These are phyloP conservation scores for Leishmania major DNA, from an alignment of 208 protist genomes.

Conservation along the genomic window DNA sequence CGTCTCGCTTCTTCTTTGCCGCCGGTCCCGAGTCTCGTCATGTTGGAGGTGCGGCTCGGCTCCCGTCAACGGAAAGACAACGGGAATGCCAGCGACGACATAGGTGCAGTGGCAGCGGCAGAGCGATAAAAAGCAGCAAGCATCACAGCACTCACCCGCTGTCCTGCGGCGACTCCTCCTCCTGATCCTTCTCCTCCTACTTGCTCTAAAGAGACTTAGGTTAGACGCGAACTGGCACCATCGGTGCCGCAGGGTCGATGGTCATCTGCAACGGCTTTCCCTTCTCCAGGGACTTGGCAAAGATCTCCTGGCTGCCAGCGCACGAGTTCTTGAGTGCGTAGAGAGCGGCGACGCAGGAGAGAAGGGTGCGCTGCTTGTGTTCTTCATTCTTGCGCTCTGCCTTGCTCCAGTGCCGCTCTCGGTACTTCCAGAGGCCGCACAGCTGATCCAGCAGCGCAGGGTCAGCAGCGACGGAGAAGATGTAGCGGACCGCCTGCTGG, in stretches of 20 bases:
- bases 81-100: background rate
- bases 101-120: background rate
- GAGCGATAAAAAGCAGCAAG: background rate
- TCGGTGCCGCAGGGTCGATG: conserved; percentile 34
- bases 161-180: background rate
- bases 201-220: background rate
- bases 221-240: conserved; percentile 38
- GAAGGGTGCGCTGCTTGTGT: conserved; percentile 29
- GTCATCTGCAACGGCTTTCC: conserved; percentile 27
- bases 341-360: conserved; percentile 45
- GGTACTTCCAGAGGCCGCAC: conserved; percentile 41
- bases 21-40: background rate
- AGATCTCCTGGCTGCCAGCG: conserved; percentile 26
- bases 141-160: background rate
- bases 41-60: background rate
- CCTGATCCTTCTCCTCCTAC: background rate
- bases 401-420: conserved; percentile 37
- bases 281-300: conserved; percentile 42
- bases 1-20: background rate
- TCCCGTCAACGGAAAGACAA: background rate
- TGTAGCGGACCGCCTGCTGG: conserved; percentile 57
- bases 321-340: conserved; percentile 65
- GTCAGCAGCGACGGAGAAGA: conserved; percentile 52
- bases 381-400: conserved; percentile 32
- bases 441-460: conserved; percentile 67